Evolutionary conservation across 2,329 filamentous ascomycete species (phyloP).

Genomic region (Dichotomopilus funicola): DNA sequence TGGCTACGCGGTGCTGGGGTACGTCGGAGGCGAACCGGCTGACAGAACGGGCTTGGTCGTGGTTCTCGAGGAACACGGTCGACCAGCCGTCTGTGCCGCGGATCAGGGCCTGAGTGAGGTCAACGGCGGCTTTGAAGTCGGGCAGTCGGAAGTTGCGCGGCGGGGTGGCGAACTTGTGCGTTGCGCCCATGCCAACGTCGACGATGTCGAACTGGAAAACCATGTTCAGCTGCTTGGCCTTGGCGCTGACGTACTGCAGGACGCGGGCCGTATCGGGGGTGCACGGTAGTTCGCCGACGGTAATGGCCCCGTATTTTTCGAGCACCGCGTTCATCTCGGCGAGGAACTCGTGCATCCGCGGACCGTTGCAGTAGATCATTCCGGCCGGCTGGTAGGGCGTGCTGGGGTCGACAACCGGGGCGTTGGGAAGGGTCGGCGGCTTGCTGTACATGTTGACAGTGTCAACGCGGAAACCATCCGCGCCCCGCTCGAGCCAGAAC

Average conservation of each 20-base stretch:
- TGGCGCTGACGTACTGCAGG: conserved; percentile 51
- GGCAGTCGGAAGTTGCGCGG: conserved; percentile 45
- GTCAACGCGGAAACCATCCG: conserved; percentile 63
- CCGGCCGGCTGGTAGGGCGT: conserved; percentile 46
- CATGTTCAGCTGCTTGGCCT: conserved; percentile 59
- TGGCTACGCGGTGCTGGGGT: conserved; percentile 36
- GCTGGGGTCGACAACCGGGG: conserved; percentile 43
- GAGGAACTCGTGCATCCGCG: conserved; percentile 62
- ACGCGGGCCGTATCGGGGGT: conserved; percentile 53
- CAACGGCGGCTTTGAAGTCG: conserved; percentile 41
- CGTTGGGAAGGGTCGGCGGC: conserved; percentile 50
- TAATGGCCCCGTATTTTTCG: conserved; percentile 54
- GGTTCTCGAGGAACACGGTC: conserved; percentile 57
- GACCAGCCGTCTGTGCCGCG: conserved; percentile 50
- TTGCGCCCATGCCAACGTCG: conserved; percentile 48
- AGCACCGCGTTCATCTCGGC: conserved; percentile 58
- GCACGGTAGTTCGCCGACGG: conserved; percentile 61
- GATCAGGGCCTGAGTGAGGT: conserved; percentile 45
- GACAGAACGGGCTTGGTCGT: conserved; percentile 50
- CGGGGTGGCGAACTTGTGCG: conserved; percentile 38
- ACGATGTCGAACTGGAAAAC: conserved; percentile 63
- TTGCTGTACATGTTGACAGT: conserved; percentile 63
- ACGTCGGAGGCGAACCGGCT: conserved; percentile 45
- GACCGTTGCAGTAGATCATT: conserved; percentile 58
- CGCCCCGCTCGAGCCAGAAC: conserved; percentile 69